A percentile compares a stretch with the other conserved stretches of the same genome.
Evolutionary conservation across 805 yeast genomes (phyloP).

Genomic region (Lipomyces yamanashiensis): DNA sequence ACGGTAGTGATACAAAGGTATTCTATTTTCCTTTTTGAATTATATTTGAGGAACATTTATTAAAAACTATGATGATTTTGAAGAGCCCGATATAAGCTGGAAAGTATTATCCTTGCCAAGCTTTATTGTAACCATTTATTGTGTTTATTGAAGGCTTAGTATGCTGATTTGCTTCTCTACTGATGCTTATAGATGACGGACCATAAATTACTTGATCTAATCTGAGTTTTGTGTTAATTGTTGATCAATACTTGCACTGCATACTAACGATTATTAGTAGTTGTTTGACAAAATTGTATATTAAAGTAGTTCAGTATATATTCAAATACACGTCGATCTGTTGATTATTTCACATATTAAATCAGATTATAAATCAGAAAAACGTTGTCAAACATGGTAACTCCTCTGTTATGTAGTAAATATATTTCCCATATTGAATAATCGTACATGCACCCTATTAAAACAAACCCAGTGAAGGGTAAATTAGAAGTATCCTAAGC

Average conservation of each 20-base stretch:
- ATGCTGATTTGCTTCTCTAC: too few species aligned
- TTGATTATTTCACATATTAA: not conserved
- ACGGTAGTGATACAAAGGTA: not conserved
- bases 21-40: not conserved
- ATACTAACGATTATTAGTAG: too few species aligned
- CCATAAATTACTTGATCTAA: constrained; percentile 26
- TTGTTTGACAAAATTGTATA: too few species aligned
- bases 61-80: constrained; percentile 4
- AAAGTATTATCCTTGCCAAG: not conserved
- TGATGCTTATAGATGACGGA: not conserved
- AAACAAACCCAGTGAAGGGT: not conserved
- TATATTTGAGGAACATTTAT: not conserved
- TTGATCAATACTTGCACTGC: too few species aligned
- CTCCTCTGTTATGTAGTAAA: not conserved
- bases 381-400: not conserved
- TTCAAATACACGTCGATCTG: too few species aligned
- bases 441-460: not conserved
- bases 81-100: not conserved
- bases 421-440: not conserved
- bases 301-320: too few species aligned
- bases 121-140: not conserved
- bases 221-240: constrained; percentile 11
- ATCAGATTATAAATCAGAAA: not conserved
- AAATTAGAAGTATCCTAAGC: not conserved
- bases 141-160: not conserved